Conservation (phyloP, 805 yeast genomes). For the Jamesozyma piceae region DNA sequence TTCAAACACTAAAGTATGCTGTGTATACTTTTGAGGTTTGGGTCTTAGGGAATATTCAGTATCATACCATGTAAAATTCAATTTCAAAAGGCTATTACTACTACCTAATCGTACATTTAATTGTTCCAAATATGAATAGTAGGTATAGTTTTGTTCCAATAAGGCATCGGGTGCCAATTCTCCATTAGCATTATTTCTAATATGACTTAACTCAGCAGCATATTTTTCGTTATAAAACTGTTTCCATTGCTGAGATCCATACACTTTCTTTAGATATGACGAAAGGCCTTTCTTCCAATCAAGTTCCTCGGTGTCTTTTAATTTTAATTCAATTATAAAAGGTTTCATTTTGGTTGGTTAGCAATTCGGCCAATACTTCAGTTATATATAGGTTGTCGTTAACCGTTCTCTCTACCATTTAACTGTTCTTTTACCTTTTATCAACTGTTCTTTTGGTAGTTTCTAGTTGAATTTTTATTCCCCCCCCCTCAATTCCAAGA, state of each 20-base stretch:
- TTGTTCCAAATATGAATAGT: slow-evolving; percentile 75
- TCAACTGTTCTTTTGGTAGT: too few species aligned
- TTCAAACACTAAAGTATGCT: slow-evolving; percentile 77
- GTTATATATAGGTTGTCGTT: too few species aligned
- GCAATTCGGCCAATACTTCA: too few species aligned
- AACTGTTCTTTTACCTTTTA: too few species aligned
- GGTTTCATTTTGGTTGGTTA: slow-evolving; percentile 26
- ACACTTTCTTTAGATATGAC: slow-evolving; percentile 23
- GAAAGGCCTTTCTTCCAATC: slow-evolving; percentile 26
- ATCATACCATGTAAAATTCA: slow-evolving; percentile 74
- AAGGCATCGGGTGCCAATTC: slow-evolving; percentile 25
- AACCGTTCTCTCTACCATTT: too few species aligned
- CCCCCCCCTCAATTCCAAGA: too few species aligned
- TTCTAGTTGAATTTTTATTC: too few species aligned
- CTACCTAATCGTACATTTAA: slow-evolving; percentile 70
- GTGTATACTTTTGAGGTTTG: slow-evolving; percentile 40
- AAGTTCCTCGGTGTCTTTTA: slow-evolving; percentile 26
- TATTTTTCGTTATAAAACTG: slow-evolving; percentile 24
- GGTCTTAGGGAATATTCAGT: slow-evolving; percentile 41
- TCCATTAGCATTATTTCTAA: slow-evolving; percentile 28
- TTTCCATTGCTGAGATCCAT: slow-evolving; percentile 26
- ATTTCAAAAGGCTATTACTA: slow-evolving; percentile 41
- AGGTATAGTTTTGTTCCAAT: slow-evolving; percentile 40
- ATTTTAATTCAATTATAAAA: slow-evolving; percentile 15
- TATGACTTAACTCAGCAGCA: slow-evolving; percentile 21